A percentile compares a stretch with the other conserved stretches of the same genome.
Evolutionary conservation across 2,329 filamentous ascomycete species (phyloP).

Genomic region (Hymenoscyphus infarciens): DNA sequence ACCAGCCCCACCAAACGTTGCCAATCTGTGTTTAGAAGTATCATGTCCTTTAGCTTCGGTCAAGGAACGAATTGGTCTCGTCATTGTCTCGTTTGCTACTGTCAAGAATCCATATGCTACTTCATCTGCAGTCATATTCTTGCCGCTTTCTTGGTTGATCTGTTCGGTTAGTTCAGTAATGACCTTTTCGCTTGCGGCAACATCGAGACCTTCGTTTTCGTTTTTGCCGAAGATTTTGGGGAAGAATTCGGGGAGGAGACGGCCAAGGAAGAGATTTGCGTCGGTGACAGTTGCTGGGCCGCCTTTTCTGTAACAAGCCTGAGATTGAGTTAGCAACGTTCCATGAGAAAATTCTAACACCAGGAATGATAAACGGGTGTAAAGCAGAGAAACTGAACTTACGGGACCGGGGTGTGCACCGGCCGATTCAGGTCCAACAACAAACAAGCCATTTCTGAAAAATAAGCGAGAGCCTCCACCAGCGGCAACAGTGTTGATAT

Average conservation of each 20-base stretch:
- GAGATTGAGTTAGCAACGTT: too few species aligned
- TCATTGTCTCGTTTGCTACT: constrained; percentile 92
- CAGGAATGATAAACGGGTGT: not conserved
- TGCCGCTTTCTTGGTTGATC: constrained; percentile 68
- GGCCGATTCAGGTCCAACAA: constrained; percentile 59
- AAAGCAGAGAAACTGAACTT: not conserved
- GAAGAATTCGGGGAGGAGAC: constrained; percentile 83
- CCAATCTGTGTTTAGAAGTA: constrained; percentile 78
- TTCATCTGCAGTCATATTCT: constrained; percentile 63
- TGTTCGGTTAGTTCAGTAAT: constrained; percentile 72
- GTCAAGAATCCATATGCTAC: constrained; percentile 63
- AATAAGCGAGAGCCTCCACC: constrained; percentile 52
- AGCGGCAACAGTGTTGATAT: constrained; percentile 65
- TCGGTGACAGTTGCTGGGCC: constrained; percentile 88
- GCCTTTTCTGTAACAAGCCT: constrained; percentile 81
- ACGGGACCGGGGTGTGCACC: constrained; percentile 76
- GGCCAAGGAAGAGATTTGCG: constrained; percentile 80
- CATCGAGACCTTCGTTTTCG: constrained; percentile 76
- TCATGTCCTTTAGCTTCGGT: constrained; percentile 91
- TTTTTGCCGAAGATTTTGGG: constrained; percentile 90
- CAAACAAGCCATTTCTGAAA: constrained; percentile 67
- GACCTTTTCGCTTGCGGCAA: constrained; percentile 66
- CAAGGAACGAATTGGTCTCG: constrained; percentile 78
- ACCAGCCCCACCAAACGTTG: constrained; percentile 87
- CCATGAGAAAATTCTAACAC: too few species aligned